These are phyloP conservation scores for Cystobasidium sp. DNA, from an alignment of 1,284 basidiomycete genomes.

Conservation along the genomic window DNA sequence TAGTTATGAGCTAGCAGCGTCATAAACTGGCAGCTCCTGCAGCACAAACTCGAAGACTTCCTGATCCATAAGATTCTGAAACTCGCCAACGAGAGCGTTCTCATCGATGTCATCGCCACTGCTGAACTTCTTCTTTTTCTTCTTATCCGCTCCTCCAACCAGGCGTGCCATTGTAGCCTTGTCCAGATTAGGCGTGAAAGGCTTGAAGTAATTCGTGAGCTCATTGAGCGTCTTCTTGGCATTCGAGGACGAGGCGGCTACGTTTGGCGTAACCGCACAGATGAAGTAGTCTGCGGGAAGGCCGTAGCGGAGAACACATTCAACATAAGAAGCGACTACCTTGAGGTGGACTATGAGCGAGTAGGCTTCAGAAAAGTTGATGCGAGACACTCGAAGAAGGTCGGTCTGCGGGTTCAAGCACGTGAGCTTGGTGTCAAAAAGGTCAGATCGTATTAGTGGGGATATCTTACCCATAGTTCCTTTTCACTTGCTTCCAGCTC, in stretches of 20 bases:
- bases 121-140: conserved; percentile 57
- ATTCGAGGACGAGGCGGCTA: conserved; percentile 83
- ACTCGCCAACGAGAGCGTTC: conserved; percentile 81
- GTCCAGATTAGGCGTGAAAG: conserved; percentile 66
- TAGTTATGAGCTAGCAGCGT: conserved; percentile 11
- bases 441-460: background rate
- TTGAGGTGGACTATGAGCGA: conserved; percentile 94
- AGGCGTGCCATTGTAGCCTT: conserved; percentile 56
- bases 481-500: conserved; percentile 85
- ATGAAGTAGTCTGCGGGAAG: conserved; percentile 84
- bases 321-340: conserved; percentile 86
- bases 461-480: conserved; percentile 86
- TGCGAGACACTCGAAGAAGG: conserved; percentile 85
- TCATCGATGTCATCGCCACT: conserved; percentile 58
- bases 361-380: conserved; percentile 96
- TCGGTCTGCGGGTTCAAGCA: conserved; percentile 70
- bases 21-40: conserved; percentile 59
- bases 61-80: conserved; percentile 85
- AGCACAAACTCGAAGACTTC: conserved; percentile 92
- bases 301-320: conserved; percentile 94
- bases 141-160: conserved; percentile 62
- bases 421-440: background rate
- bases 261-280: conserved; percentile 90
- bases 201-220: conserved; percentile 77
- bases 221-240: conserved; percentile 74